Conservation (phyloP, 2,329 filamentous ascomycete genomes). For the Diaporthe citrichinensis region DNA sequence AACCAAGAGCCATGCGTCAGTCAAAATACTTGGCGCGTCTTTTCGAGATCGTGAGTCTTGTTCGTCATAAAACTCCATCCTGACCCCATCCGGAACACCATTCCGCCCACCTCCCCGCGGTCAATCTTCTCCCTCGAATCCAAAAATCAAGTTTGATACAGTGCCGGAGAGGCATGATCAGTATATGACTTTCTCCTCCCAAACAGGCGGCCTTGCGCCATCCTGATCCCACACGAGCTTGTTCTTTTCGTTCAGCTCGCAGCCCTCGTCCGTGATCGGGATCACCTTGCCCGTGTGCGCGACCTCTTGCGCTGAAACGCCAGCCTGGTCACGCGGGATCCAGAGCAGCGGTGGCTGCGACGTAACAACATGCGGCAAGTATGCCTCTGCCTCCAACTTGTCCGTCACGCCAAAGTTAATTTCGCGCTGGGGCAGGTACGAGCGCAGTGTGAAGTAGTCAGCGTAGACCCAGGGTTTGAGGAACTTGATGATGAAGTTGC, state of each 20-base stretch:
- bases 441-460: slow-evolving; percentile 79
- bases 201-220: slow-evolving; percentile 51
- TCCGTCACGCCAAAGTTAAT: slow-evolving; percentile 71
- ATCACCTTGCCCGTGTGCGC: slow-evolving; percentile 79
- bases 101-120: neutral
- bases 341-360: slow-evolving; percentile 79
- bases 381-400: slow-evolving; percentile 76
- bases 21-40: neutral
- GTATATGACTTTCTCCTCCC: slow-evolving; percentile 54
- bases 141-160: neutral
- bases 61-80: neutral
- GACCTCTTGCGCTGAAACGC: slow-evolving; percentile 84
- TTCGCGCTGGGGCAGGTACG: slow-evolving; percentile 73
- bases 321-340: slow-evolving; percentile 83
- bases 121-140: neutral
- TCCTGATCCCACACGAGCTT: slow-evolving; percentile 54
- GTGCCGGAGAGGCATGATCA: slow-evolving; percentile 42
- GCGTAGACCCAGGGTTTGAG: slow-evolving; percentile 83
- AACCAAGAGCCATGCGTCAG: neutral
- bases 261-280: slow-evolving; percentile 85
- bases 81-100: neutral
- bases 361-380: slow-evolving; percentile 79
- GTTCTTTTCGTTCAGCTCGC: slow-evolving; percentile 79
- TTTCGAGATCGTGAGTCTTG: neutral
- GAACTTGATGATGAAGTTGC: slow-evolving; percentile 76